Conservation (phyloP, 2,329 filamentous ascomycete species). For the Claviceps digitariae region DNA sequence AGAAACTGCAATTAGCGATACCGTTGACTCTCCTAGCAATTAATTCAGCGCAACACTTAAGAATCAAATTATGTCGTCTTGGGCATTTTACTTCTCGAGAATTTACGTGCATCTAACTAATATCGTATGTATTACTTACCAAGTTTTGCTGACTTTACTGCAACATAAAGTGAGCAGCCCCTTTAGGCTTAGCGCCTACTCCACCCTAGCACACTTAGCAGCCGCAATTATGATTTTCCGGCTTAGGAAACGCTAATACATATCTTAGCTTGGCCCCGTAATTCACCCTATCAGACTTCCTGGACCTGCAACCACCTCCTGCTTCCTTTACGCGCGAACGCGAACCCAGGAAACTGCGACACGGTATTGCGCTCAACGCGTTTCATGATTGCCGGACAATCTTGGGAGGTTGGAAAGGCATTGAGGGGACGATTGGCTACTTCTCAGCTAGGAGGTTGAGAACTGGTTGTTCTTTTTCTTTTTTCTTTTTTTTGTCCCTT, state of each 20-base stretch:
- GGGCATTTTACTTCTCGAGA: no score
- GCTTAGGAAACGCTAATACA: not conserved
- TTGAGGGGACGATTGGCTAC: not conserved
- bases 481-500: not conserved
- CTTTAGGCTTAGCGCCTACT: not conserved
- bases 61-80: no score
- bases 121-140: no score
- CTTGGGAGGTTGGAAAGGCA: not conserved
- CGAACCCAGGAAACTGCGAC: not conserved
- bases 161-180: not conserved
- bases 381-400: not conserved
- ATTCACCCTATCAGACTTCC: not conserved
- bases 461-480: not conserved
- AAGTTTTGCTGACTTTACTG: no score
- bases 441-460: not conserved
- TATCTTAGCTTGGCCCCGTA: not conserved
- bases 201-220: not conserved
- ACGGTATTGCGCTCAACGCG: not conserved
- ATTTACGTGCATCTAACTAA: no score
- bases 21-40: no score
- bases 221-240: not conserved
- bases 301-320: not conserved
- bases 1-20: no score
- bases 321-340: not conserved
- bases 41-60: no score